A percentile compares a stretch with the other conserved stretches of the same genome.
These are phyloP conservation scores for Candida quercuum DNA, from an alignment of 805 yeast genomes.

Conservation along the genomic window DNA sequence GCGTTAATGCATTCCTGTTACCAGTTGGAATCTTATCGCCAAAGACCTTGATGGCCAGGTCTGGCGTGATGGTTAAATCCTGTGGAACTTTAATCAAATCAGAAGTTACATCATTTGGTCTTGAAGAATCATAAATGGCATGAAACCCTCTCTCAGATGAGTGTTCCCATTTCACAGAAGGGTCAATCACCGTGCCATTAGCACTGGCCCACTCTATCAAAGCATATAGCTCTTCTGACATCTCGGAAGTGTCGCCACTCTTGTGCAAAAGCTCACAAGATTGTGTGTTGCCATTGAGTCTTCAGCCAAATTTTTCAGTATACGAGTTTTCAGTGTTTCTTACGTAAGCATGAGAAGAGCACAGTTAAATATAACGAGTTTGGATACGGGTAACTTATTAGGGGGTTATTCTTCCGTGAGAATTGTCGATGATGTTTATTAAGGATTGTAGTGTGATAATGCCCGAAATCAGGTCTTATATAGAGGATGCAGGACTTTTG, in stretches of 20 bases:
- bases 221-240: conserved; percentile 2
- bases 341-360: too few relatives aligned
- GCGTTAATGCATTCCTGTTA: conserved; percentile 18
- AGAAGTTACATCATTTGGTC: conserved; percentile 3
- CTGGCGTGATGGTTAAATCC: conserved; percentile 31
- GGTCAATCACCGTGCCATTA: conserved; percentile 34
- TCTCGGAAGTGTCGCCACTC: background rate
- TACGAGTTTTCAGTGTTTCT: too few relatives aligned
- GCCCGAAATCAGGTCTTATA: too few relatives aligned
- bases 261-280: too few relatives aligned
- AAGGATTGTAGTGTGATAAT: too few relatives aligned
- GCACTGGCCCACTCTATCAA: conserved; percentile 31
- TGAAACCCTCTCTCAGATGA: conserved; percentile 29
- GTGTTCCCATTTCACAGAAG: conserved; percentile 27
- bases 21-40: conserved; percentile 9
- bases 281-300: too few relatives aligned
- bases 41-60: conserved; percentile 28
- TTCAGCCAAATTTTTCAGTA: too few relatives aligned
- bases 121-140: conserved; percentile 22
- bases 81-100: conserved; percentile 36
- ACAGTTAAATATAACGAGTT: background rate
- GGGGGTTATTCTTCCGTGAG: too few relatives aligned
- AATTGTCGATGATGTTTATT: too few relatives aligned
- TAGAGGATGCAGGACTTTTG: too few relatives aligned
- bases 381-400: too few relatives aligned